Evolutionary conservation across 1,284 basidiomycete genomes (phyloP).

Genomic region (Boletellus deceptivus): DNA sequence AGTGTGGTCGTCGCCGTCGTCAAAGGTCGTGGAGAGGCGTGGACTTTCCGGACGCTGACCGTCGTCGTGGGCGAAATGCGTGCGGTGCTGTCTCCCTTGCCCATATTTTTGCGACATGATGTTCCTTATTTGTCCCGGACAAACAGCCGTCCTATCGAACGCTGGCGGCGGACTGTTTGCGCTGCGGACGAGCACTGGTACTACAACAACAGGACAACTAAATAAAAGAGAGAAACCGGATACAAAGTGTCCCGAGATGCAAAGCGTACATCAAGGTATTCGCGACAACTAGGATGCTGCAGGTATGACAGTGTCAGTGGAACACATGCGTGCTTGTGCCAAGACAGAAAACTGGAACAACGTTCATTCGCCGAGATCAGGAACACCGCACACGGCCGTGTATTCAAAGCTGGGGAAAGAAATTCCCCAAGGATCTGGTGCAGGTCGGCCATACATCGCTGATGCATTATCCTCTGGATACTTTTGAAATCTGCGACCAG

Average conservation of each 20-base stretch:
- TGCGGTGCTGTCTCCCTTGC: conserved; percentile 22
- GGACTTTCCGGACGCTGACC: not conserved
- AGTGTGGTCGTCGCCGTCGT: conserved; percentile 4
- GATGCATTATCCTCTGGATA: conserved; percentile 72
- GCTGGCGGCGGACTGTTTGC: not conserved
- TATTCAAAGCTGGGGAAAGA: conserved; percentile 73
- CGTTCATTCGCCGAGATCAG: conserved; percentile 4
- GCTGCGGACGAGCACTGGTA: not conserved
- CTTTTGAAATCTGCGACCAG: conserved; percentile 59
- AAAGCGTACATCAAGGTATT: conserved; percentile 14
- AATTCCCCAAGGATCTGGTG: conserved; percentile 53
- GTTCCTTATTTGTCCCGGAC: conserved; percentile 34
- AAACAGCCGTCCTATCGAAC: conserved; percentile 25
- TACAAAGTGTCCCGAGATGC: conserved; percentile 1
- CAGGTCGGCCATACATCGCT: conserved; percentile 54
- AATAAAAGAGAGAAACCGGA: not conserved
- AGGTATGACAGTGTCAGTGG: conserved; percentile 18
- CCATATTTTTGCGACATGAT: conserved; percentile 40
- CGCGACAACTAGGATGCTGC: conserved; percentile 8
- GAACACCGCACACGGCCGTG: conserved; percentile 36
- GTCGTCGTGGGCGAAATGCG: conserved; percentile 28
- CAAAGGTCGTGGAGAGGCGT: conserved; percentile 3
- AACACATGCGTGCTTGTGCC: conserved; percentile 3
- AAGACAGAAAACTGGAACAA: conserved; percentile 2
- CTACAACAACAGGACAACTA: conserved; percentile 3